phyloP scores from a whole-genome alignment of 2,329 filamentous ascomycete genomes.

The Xylariales sp. region DNA sequence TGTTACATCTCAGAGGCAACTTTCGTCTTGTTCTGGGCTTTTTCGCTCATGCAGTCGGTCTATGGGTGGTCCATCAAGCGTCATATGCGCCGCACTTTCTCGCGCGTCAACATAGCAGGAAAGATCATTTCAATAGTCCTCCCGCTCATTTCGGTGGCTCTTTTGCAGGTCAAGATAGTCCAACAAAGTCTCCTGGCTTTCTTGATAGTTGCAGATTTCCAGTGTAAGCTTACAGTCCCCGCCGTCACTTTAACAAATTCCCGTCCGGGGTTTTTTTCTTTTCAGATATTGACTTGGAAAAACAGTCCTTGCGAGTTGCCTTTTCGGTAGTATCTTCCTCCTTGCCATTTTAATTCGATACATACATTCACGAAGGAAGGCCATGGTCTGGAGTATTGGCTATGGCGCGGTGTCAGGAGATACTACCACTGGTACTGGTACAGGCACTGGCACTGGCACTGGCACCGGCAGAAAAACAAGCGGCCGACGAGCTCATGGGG shows the following conservation, averaged over 20 bases:
- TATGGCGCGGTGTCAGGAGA: slow-evolving; percentile 25
- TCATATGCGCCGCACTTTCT: slow-evolving; percentile 2
- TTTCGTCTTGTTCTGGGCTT: slow-evolving; percentile 10
- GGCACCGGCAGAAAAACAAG: slow-evolving; percentile 4
- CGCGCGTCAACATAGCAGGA: slow-evolving; percentile 7
- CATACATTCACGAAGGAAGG: slow-evolving; percentile 28
- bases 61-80: slow-evolving; percentile 10
- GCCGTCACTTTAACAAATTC: neutral
- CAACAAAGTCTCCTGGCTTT: slow-evolving; percentile 9
- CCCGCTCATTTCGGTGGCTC: slow-evolving; percentile 8
- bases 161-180: slow-evolving; percentile 10
- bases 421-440: too few relatives aligned
- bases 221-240: slow-evolving; percentile 7
- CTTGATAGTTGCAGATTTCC: slow-evolving; percentile 11
- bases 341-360: slow-evolving; percentile 36
- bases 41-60: slow-evolving; percentile 11
- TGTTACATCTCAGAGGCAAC: slow-evolving; percentile 12
- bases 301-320: slow-evolving; percentile 33
- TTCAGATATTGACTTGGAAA: neutral
- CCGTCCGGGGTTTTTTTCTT: neutral
- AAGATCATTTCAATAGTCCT: slow-evolving; percentile 11
- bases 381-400: slow-evolving; percentile 24
- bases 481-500: slow-evolving; percentile 15
- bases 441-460: slow-evolving; percentile 3
- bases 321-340: slow-evolving; percentile 29